Evolutionary conservation across 371 early-diverging fungal genomes (phyloP), one percentile per base, ranked within the genome.

Genomic region (Syncephalastrum sp.): DNA sequence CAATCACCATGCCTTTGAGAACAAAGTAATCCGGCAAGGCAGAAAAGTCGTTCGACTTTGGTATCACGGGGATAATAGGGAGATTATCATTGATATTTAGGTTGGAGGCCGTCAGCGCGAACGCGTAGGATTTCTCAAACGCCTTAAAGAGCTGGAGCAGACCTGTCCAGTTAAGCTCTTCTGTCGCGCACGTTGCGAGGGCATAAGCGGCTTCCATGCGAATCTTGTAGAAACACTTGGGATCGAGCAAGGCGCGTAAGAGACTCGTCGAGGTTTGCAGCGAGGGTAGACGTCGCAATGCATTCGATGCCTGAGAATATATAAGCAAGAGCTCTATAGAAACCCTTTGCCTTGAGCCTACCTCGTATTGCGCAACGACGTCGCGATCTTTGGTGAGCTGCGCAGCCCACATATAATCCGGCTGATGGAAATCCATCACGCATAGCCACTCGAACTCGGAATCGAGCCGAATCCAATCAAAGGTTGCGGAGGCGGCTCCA

Each of bases 381-480:
- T 98, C 97, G 49, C 93, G 83, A 65, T 99, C 99, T 59, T 93
- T 89, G 21, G 89, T 86, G 50, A 99, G 76, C 69, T 96, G 96
- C 15, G 94, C 91, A 12, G 91, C 91, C 94, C 96, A 97, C 97
- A 98, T 98, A 61, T 90, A 94, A 60, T 94, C 97, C 0, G 93
- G 87, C 72, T 98, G 99, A 54, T 90, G 87, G 56, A 97, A 93
- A 12, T 84, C 82, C 56, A 94, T 87, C 8, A 83, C 65, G 65
- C 94, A 93, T 7, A 98, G 65, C 98, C 96, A 95, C 60, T 96
- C 96, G 59, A 91, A 83, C 50, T 97, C 97, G 5, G 97, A 92
- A 69, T 99, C 99, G 57, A 98, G 72, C 7, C 98, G 87, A 65
- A 99, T 92, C 96, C 98, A 99, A 59, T 98, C 97, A 56, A 99